These are phyloP conservation scores for Pleurotus tuoliensis DNA, from an alignment of 768 basidiomycete species.

Conservation along the genomic window DNA sequence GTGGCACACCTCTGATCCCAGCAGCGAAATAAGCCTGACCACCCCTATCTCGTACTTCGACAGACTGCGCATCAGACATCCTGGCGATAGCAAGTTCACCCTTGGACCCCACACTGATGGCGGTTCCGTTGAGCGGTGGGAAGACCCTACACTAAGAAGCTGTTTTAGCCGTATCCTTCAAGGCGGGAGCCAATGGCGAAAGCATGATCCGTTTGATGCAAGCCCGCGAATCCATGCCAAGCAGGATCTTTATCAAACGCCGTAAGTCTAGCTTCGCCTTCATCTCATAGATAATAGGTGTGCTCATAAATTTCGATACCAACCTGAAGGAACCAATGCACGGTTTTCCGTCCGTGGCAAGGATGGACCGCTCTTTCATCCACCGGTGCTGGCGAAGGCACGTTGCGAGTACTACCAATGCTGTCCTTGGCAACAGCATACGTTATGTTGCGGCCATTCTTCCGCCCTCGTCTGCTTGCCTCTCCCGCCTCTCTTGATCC, in stretches of 20 bases:
- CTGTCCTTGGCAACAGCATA: slow-evolving; percentile 56
- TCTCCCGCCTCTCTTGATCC: slow-evolving; percentile 27
- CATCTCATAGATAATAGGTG: neutral
- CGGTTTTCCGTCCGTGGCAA: slow-evolving; percentile 55
- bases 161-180: slow-evolving; percentile 42
- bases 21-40: slow-evolving; percentile 39
- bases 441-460: slow-evolving; percentile 63
- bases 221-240: slow-evolving; percentile 43
- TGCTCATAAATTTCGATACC: slow-evolving; percentile 5
- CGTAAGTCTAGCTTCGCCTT: slow-evolving; percentile 31
- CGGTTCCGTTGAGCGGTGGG: slow-evolving; percentile 54
- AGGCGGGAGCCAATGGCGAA: slow-evolving; percentile 39
- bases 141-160: slow-evolving; percentile 38
- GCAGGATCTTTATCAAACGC: slow-evolving; percentile 59
- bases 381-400: slow-evolving; percentile 59
- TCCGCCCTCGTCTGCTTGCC: slow-evolving; percentile 32
- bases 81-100: slow-evolving; percentile 65
- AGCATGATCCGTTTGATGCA: slow-evolving; percentile 49
- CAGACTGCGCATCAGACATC: slow-evolving; percentile 66
- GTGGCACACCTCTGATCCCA: slow-evolving; percentile 49
- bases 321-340: slow-evolving; percentile 42
- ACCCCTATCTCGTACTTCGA: slow-evolving; percentile 77
- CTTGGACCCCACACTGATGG: slow-evolving; percentile 60
- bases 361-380: slow-evolving; percentile 52
- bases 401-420: slow-evolving; percentile 58